Conservation (phyloP, 352 stramenopile genomes). For the Blastocystis sp. region DNA sequence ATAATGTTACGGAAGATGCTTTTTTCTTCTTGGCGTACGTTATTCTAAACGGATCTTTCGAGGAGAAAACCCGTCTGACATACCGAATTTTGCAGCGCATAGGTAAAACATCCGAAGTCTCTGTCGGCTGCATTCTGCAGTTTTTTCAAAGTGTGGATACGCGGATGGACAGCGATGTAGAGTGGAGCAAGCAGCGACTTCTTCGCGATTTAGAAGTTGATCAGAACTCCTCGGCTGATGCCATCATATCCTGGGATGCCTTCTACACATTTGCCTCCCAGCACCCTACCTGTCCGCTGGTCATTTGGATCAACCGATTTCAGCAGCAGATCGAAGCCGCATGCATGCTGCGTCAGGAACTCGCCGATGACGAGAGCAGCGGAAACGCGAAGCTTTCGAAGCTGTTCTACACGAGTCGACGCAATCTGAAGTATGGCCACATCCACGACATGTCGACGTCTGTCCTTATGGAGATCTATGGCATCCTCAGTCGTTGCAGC, state of each 20-base stretch:
- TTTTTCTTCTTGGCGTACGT: slow-evolving; percentile 56
- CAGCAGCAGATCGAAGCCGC: slow-evolving; percentile 3
- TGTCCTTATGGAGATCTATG: slow-evolving; percentile 54
- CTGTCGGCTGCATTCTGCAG: slow-evolving; percentile 4
- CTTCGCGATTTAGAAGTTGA: background rate
- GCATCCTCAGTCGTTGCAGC: background rate
- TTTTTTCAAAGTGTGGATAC: slow-evolving; percentile 32
- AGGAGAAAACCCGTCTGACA: slow-evolving; percentile 7
- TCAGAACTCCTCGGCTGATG: background rate
- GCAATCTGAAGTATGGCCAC: slow-evolving; percentile 23
- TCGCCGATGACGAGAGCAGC: slow-evolving; percentile 10
- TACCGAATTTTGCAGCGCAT: slow-evolving; percentile 45
- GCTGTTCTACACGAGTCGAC: slow-evolving; percentile 11
- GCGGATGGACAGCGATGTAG: background rate
- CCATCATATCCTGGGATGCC: slow-evolving; percentile 6
- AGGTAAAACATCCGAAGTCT: slow-evolving; percentile 26
- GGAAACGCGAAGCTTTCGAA: slow-evolving; percentile 11
- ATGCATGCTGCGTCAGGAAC: background rate
- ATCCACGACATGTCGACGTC: slow-evolving; percentile 38
- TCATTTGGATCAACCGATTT: slow-evolving; percentile 13
- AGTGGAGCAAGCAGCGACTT: background rate
- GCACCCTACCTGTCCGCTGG: slow-evolving; percentile 44
- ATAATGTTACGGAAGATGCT: slow-evolving; percentile 2
- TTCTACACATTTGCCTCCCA: background rate
- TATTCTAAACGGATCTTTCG: slow-evolving; percentile 49